These are phyloP conservation scores for Solanum hybrid DNA, from an alignment of 305 asterid genomes.

Conservation along the genomic window DNA sequence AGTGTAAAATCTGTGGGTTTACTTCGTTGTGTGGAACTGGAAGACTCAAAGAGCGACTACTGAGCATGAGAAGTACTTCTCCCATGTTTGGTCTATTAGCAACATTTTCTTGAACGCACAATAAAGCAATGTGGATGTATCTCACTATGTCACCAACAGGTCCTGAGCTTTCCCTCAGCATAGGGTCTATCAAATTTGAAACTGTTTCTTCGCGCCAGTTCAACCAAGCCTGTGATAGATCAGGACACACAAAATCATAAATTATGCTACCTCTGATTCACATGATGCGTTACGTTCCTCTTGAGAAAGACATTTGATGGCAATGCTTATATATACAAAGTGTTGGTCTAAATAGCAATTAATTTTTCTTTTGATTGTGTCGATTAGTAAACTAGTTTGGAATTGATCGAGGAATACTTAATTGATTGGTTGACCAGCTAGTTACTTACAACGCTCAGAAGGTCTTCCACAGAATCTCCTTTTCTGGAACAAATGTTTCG, in stretches of 20 bases:
- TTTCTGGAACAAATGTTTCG: not conserved
- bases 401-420: not conserved
- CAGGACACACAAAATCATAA: not conserved
- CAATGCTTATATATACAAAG: not conserved
- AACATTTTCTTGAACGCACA: constrained; percentile 23
- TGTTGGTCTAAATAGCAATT: not conserved
- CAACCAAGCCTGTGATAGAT: not conserved
- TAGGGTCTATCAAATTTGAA: not conserved
- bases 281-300: no score
- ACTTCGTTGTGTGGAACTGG: constrained; percentile 5
- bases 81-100: constrained; percentile 19
- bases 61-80: constrained; percentile 15
- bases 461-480: not conserved
- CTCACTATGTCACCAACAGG: constrained; percentile 4
- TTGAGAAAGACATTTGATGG: no score
- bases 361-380: not conserved
- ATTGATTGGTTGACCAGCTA: not conserved
- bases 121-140: constrained; percentile 18
- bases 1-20: not conserved
- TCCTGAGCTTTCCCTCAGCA: not conserved
- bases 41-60: not conserved
- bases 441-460: constrained; percentile 7
- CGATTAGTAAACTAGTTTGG: not conserved
- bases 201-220: not conserved
- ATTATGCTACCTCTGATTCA: not conserved